Conservation (phyloP, 148 eudicot genomes). For the Camellia japonica region DNA sequence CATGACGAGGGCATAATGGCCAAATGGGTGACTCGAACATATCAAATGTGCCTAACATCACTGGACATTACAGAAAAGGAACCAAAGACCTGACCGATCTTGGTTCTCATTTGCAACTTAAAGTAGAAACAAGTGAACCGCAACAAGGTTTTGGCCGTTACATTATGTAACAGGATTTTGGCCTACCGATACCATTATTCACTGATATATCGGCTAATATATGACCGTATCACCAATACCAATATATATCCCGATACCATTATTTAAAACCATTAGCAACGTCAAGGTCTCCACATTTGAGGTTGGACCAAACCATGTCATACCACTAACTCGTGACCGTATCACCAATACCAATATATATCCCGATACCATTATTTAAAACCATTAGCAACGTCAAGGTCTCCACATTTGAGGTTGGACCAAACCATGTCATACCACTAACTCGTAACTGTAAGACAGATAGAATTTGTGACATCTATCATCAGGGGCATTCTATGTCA, state of each 20-base stretch:
- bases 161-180: too few relatives aligned
- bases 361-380: too few relatives aligned
- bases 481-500: not conserved
- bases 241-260: too few relatives aligned
- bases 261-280: not conserved
- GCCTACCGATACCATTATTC: too few relatives aligned
- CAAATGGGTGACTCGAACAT: not conserved
- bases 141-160: not conserved
- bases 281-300: not conserved
- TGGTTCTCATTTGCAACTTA: not conserved
- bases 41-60: constrained; percentile 7
- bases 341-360: not conserved
- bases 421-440: not conserved
- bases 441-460: not conserved
- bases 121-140: not conserved
- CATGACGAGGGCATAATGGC: not conserved
- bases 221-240: too few relatives aligned
- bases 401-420: not conserved
- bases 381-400: not conserved
- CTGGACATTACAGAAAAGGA: not conserved
- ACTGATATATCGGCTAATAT: too few relatives aligned
- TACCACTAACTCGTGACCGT: not conserved
- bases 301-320: not conserved
- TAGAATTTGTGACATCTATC: not conserved
- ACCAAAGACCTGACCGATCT: not conserved